Conservation (phyloP, 2,329 filamentous ascomycete genomes). For the Cordyceps tenuipes region DNA sequence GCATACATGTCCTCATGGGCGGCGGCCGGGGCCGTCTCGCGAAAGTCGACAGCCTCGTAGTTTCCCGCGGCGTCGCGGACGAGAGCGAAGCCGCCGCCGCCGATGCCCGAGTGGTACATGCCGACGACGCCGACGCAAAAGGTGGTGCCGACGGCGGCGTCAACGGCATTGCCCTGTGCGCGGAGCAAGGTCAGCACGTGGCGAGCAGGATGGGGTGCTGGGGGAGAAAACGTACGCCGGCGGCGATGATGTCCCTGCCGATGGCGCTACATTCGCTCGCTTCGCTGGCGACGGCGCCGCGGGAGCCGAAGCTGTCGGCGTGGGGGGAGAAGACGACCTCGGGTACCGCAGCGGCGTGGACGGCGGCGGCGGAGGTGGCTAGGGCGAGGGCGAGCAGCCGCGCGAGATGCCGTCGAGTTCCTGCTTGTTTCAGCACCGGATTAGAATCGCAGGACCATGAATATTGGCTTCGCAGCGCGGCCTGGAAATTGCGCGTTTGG, state of each 20-base stretch:
- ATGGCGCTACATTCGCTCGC: constrained; percentile 60
- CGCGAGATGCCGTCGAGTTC: neutral
- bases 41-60: constrained; percentile 83
- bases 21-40: constrained; percentile 77
- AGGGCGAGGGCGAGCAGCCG: neutral
- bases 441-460: neutral
- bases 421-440: neutral
- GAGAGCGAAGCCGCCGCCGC: constrained; percentile 85
- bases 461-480: no score
- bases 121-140: constrained; percentile 68
- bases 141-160: constrained; percentile 65
- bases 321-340: constrained; percentile 18
- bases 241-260: constrained; percentile 52
- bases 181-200: neutral
- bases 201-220: neutral
- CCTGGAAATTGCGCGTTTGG: no score
- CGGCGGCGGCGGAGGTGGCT: neutral
- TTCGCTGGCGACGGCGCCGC: constrained; percentile 64
- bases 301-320: constrained; percentile 14
- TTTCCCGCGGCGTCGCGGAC: constrained; percentile 63
- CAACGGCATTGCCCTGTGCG: constrained; percentile 61
- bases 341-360: constrained; percentile 10
- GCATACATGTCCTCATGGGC: constrained; percentile 80
- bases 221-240: constrained; percentile 33
- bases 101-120: constrained; percentile 76